These are phyloP conservation scores for Mycena vitilis DNA, from an alignment of 768 basidiomycete species.

Conservation along the genomic window DNA sequence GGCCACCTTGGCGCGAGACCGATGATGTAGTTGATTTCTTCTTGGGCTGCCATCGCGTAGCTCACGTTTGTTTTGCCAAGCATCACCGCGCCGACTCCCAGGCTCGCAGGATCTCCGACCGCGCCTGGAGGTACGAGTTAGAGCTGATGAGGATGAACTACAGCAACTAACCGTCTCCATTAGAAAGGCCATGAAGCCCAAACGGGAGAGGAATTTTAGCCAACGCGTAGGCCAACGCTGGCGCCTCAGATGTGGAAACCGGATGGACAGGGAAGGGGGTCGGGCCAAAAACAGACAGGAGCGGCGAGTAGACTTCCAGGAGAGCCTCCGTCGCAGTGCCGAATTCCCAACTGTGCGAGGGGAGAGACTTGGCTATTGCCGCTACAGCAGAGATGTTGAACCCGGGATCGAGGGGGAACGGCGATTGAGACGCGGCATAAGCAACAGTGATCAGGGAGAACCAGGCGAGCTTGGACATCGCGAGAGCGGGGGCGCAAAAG, in stretches of 20 bases:
- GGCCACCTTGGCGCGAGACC: slow-evolving; percentile 51
- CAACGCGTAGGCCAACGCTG: slow-evolving; percentile 36
- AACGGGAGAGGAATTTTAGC: slow-evolving; percentile 37
- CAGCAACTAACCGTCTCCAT: slow-evolving; percentile 47
- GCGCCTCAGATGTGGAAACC: slow-evolving; percentile 27
- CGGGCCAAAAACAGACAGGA: slow-evolving; percentile 44
- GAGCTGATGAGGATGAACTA: too few relatives aligned
- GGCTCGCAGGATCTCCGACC: slow-evolving; percentile 67
- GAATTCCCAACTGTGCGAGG: slow-evolving; percentile 47
- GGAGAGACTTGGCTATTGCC: slow-evolving; percentile 37
- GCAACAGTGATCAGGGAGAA: slow-evolving; percentile 35
- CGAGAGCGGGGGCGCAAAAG: neutral
- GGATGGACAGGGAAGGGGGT: slow-evolving; percentile 42
- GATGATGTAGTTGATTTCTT: slow-evolving; percentile 58
- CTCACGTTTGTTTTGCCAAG: slow-evolving; percentile 41
- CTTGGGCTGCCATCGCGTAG: slow-evolving; percentile 8
- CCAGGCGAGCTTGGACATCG: slow-evolving; percentile 4
- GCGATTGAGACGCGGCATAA: slow-evolving; percentile 15
- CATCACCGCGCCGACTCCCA: slow-evolving; percentile 57
- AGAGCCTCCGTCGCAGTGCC: slow-evolving; percentile 45
- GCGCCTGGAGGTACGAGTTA: slow-evolving; percentile 36
- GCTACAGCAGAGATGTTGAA: slow-evolving; percentile 43
- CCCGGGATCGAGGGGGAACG: slow-evolving; percentile 39
- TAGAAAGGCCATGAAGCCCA: slow-evolving; percentile 42
- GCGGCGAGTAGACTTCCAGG: slow-evolving; percentile 44